Evolutionary conservation across 1,284 basidiomycete genomes (phyloP), one percentile per base, ranked within the genome.

Genomic region (Pyrrhoderma lamaoense): DNA sequence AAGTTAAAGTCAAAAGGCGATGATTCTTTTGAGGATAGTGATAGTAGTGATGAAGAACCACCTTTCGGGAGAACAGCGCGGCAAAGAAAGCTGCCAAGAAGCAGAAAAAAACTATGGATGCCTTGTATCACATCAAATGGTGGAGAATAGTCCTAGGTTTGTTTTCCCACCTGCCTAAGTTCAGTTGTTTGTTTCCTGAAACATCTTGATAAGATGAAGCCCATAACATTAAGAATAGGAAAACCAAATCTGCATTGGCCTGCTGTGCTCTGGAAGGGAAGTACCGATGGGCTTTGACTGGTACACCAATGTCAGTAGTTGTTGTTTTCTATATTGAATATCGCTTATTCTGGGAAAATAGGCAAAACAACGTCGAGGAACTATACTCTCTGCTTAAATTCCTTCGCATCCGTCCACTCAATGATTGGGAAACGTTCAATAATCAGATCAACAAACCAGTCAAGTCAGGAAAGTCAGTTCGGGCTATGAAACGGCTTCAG

Each of bases 151-250:
- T 95, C 14, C 74, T 96, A 0, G 91, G 90, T 90, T 56, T 22
- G 45, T 47, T 19, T 13, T 27, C 31, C 4, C n/a, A n/a, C 22
- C 19, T 39, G 16, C 9, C 7, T 7, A 8, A 70, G 63, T 23
- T 8, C 36, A 5, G 35, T 46, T 38, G 2, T 50, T n/a, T n/a
- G n/a, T n/a, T n/a, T n/a, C n/a, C n/a, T n/a, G n/a, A n/a, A n/a
- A n/a, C 47, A 2, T 42, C 35, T 34, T 46, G 14, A n/a, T n/a
- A n/a, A 92, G 93, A 97, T 62, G 95, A 99, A 65, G 95, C 95
- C 0, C 95, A 99, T 63, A 93, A 89, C 61, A 98, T 99, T 72
- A 98, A 98, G 76, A 96, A 97, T 62, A 74, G 82, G 53, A 85
- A 77, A 31, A 91, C 94, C 0, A 89, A 93, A 64, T 77, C 79